Base-by-base conservation (phyloP, 306 rosid genomes). In the Myrica gale region DNA sequence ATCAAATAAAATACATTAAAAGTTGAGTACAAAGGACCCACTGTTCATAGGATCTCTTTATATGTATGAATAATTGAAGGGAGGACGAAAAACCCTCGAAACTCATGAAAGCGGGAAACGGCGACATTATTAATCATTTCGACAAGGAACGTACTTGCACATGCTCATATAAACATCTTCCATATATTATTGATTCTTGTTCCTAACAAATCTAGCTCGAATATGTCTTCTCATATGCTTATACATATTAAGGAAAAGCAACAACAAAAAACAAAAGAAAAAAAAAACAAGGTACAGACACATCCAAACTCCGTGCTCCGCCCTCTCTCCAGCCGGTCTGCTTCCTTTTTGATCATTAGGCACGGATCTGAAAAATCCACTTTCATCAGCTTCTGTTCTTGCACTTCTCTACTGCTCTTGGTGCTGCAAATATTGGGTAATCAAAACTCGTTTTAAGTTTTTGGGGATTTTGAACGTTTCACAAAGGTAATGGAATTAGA, bases 321-420 rank as follows among this genome's bases (percentile, higher is more conserved):
- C 79, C 60, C 72, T 43, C 45, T 74, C 54, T 75, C 74, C 73
- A 87, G 85, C 79, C 83, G 75, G 83, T 76, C 79, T 61, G 84
- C 71, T 82, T 83, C 71, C 74, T 56, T 19, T 9, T 48, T 54
- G 56, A 73, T 60, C 77, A 7, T 69, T 32, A 32, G 48, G 45
- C 69, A 63, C 63, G 26, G 51, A 17, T 20, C 4, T 61, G 68
- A 70, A 69, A 16, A 58, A 53, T 50, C 75, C 3, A 45, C 21
- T 68, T 68, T 61, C 62, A 77, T 87, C 85, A 88, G 81, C 83
- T 76, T 92, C 94, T 89, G 88, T 81, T 92, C 86, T 92, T 90
- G 89, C 88, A 85, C 72, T 92, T 90, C 85, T 89, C 96, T 78
- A 90, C 85, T 39, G 96, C 94, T 77, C 98, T 89, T 12, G 98